Conservation (phyloP, 2,329 filamentous ascomycete species). For the Fusarium sp. region DNA sequence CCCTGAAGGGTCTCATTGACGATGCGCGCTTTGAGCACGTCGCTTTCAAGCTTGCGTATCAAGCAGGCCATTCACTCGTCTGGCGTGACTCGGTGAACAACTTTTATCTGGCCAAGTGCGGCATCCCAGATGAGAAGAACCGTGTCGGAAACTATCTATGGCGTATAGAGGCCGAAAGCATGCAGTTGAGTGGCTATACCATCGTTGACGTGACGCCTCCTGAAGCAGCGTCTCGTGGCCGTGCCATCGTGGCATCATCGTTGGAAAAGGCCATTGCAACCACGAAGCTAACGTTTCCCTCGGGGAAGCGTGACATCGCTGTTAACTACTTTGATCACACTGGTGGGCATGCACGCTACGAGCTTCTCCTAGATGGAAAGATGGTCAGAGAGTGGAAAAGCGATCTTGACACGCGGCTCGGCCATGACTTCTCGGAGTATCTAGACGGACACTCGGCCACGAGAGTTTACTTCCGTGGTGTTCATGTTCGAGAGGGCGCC, state of each 20-base stretch:
- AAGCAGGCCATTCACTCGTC: background rate
- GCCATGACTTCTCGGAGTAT: background rate
- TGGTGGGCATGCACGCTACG: background rate
- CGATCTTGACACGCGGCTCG: background rate
- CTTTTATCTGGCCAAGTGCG: background rate
- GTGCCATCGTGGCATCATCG: background rate
- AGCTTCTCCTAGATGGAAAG: background rate
- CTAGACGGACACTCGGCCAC: background rate
- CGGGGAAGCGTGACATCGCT: background rate
- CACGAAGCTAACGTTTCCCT: background rate
- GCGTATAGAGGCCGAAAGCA: background rate
- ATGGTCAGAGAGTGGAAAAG: background rate
- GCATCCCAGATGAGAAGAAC: background rate
- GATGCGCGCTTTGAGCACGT: background rate
- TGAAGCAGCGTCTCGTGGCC: background rate
- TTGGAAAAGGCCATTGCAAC: background rate
- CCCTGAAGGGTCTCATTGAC: background rate
- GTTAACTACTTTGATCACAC: background rate
- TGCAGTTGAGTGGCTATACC: background rate
- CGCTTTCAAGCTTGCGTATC: background rate
- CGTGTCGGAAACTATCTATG: background rate
- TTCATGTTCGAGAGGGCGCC: background rate
- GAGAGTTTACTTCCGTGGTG: background rate
- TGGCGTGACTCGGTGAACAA: background rate
- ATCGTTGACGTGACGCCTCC: background rate